Conservation (phyloP, 306 rosid genomes). For the Abrus pulchellus region DNA sequence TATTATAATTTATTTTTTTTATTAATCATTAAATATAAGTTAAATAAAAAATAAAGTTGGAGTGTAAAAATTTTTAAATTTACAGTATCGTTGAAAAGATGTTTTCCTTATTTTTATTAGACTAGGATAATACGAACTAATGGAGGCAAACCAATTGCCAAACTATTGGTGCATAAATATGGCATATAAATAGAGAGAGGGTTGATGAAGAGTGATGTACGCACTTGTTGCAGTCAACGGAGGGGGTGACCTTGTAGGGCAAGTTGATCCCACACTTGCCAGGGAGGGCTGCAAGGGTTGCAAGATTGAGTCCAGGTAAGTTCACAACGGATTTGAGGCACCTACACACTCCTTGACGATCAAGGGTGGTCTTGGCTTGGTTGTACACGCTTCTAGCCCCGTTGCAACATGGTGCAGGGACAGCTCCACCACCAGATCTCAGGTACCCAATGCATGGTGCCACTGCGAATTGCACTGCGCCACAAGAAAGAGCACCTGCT, state of each 20-base stretch:
- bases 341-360: conserved; percentile 34
- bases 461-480: neutral
- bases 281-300: neutral
- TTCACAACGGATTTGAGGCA: conserved; percentile 9
- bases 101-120: too few relatives aligned
- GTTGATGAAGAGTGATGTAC: neutral
- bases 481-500: conserved; percentile 38
- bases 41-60: too few relatives aligned
- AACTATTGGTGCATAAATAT: too few relatives aligned
- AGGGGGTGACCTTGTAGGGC: conserved; percentile 57
- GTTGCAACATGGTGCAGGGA: conserved; percentile 40
- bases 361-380: conserved; percentile 26
- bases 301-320: neutral
- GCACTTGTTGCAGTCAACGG: conserved; percentile 55
- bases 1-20: too few relatives aligned
- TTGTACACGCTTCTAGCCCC: neutral
- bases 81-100: too few relatives aligned
- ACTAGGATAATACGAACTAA: too few relatives aligned
- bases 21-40: too few relatives aligned
- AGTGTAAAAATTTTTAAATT: too few relatives aligned
- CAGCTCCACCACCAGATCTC: neutral
- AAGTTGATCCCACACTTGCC: conserved; percentile 46
- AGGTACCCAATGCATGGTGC: conserved; percentile 41
- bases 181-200: too few relatives aligned
- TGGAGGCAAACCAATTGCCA: too few relatives aligned